Percentiles rank a stretch among this genome's conserved stretches.
Conservation (phyloP, 1,139 yeast genomes). For the Saccharomyces pastorianus region DNA sequence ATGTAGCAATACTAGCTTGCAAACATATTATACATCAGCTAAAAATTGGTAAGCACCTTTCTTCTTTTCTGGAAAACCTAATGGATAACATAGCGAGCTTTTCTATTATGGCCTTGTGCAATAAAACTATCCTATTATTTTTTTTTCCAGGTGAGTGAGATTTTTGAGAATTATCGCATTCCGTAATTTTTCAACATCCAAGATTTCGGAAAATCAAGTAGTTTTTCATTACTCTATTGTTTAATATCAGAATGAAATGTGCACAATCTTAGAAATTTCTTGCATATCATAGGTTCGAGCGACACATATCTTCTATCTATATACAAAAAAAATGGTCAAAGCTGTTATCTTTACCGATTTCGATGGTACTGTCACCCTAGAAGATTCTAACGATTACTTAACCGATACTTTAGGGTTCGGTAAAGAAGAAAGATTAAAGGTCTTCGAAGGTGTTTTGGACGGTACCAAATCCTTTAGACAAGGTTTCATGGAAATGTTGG, state of each 20-base stretch:
- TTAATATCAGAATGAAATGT: background rate
- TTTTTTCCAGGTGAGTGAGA: no score
- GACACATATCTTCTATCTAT: background rate
- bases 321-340: slow-evolving; percentile 29
- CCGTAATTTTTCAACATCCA: background rate
- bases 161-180: background rate
- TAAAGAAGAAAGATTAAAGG: slow-evolving; percentile 48
- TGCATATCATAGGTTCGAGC: background rate
- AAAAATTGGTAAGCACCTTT: no score
- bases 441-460: slow-evolving; percentile 66
- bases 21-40: no score
- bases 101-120: no score
- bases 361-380: slow-evolving; percentile 93
- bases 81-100: no score
- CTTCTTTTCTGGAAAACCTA: no score
- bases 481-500: slow-evolving; percentile 78
- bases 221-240: background rate
- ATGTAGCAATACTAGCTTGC: no score
- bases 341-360: slow-evolving; percentile 93
- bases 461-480: slow-evolving; percentile 68
- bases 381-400: slow-evolving; percentile 84
- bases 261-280: background rate
- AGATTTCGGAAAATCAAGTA: background rate
- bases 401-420: slow-evolving; percentile 92
- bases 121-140: no score